phyloP scores from a whole-genome alignment of 1,284 basidiomycete species.

The Sporisorium sorghi region DNA sequence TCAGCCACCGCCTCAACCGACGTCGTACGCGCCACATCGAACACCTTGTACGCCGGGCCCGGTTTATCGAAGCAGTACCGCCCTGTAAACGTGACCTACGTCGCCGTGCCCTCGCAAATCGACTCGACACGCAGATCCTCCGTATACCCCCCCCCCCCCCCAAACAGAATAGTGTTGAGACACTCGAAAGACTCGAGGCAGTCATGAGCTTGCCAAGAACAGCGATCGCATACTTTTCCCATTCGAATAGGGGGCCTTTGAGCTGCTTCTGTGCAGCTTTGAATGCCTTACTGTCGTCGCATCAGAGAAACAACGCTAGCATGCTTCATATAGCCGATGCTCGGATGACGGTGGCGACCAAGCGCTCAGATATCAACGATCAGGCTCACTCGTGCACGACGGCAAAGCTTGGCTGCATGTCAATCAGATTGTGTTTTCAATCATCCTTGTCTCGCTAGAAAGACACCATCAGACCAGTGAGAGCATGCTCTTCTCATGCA shows the following conservation, averaged over 20 bases:
- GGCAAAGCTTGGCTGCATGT: background rate
- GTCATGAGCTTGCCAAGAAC: too few relatives aligned
- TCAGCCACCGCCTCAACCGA: constrained; percentile 32
- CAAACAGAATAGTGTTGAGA: too few relatives aligned
- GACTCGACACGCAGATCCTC: constrained; percentile 35
- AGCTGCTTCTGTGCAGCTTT: too few relatives aligned
- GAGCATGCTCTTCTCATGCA: background rate
- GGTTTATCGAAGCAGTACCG: constrained; percentile 41
- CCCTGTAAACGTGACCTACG: constrained; percentile 34
- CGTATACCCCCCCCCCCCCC: constrained; percentile 38
- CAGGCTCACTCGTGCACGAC: background rate
- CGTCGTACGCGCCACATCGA: constrained; percentile 26
- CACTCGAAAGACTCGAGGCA: too few relatives aligned
- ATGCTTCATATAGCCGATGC: constrained; percentile 5
- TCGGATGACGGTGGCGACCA: too few relatives aligned
- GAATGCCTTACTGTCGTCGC: too few relatives aligned
- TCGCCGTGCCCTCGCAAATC: constrained; percentile 25
- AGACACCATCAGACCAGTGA: background rate
- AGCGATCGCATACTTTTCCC: too few relatives aligned
- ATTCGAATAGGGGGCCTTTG: too few relatives aligned
- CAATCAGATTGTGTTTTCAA: background rate
- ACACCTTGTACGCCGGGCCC: constrained; percentile 33
- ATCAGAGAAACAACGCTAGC: background rate
- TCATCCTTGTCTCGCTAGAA: background rate
- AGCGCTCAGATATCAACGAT: too few relatives aligned